Evolutionary conservation across 2,329 filamentous ascomycete species (phyloP).

Genomic region (Thermothelomyces thermophilus): DNA sequence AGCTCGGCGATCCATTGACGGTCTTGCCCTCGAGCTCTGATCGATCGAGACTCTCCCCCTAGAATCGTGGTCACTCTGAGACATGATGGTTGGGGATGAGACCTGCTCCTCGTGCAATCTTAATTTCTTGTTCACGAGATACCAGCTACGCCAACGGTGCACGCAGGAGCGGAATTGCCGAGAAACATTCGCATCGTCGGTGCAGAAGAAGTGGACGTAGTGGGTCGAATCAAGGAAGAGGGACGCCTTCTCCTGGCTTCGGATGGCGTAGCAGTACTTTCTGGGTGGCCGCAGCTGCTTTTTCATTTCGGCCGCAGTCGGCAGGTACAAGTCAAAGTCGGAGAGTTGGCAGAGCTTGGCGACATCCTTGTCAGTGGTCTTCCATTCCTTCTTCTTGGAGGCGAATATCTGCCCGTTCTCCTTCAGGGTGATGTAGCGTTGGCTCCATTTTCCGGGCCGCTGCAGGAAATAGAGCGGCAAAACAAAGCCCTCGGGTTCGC

Average conservation of each 20-base stretch:
- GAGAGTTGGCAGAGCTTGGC: conserved; percentile 74
- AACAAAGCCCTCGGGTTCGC: conserved; percentile 58
- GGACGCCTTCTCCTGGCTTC: conserved; percentile 82
- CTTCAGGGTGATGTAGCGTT: conserved; percentile 69
- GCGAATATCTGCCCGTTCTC: conserved; percentile 64
- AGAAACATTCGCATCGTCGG: conserved; percentile 62
- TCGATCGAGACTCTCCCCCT: conserved; percentile 21
- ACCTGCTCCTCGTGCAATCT: conserved; percentile 29
- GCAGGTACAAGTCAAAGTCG: conserved; percentile 86
- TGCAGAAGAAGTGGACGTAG: conserved; percentile 88
- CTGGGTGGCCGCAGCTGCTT: conserved; percentile 77
- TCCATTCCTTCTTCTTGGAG: conserved; percentile 62
- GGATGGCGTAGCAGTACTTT: conserved; percentile 78
- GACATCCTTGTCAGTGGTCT: conserved; percentile 57
- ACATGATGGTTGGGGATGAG: conserved; percentile 27
- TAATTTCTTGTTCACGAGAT: conserved; percentile 66
- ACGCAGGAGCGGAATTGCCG: conserved; percentile 64
- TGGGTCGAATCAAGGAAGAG: conserved; percentile 78
- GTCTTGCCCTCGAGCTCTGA: conserved; percentile 12
- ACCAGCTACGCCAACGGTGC: conserved; percentile 87
- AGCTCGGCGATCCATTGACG: conserved; percentile 27
- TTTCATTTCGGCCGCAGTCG: conserved; percentile 59
- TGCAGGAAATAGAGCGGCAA: conserved; percentile 76
- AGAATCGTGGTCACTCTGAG: not conserved
- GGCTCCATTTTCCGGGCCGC: conserved; percentile 79